Evolutionary conservation across 441 rosid species (phyloP).

Genomic region (Gossypium schwendimanii): DNA sequence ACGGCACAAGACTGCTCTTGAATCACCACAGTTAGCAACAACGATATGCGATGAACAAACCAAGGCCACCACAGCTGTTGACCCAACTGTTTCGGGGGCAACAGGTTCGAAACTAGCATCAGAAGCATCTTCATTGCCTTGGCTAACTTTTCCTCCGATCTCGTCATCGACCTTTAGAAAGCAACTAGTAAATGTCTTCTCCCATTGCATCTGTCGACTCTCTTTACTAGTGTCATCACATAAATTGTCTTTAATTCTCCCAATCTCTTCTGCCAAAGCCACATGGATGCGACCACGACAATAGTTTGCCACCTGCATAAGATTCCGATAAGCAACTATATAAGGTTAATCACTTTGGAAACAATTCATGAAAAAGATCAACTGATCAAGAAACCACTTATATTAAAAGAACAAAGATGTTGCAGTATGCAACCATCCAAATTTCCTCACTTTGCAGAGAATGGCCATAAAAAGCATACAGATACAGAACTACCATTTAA

Average conservation of each 20-base stretch:
- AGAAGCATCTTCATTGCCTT: conserved; percentile 23
- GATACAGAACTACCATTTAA: not conserved
- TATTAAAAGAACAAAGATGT: not conserved
- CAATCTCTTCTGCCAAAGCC: conserved; percentile 71
- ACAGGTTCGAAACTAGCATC: conserved; percentile 37
- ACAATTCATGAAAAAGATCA: conserved; percentile 12
- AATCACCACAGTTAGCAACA: conserved; percentile 81
- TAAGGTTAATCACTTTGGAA: conserved; percentile 19
- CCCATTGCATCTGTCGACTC: conserved; percentile 58
- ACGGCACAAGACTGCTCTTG: conserved; percentile 73
- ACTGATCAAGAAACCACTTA: not conserved
- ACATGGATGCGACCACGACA: conserved; percentile 60
- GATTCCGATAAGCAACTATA: conserved; percentile 26
- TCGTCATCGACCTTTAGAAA: conserved; percentile 67
- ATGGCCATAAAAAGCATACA: not conserved
- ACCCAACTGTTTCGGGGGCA: conserved; percentile 82
- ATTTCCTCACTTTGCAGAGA: not conserved
- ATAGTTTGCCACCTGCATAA: conserved; percentile 73
- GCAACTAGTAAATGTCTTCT: conserved; percentile 58
- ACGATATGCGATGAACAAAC: conserved; percentile 76
- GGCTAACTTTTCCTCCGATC: conserved; percentile 50
- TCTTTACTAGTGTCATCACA: conserved; percentile 29
- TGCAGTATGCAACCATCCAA: not conserved
- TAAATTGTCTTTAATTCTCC: conserved; percentile 32
- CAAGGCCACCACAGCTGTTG: conserved; percentile 77